These are phyloP conservation scores for Paracorniculantispora psalliotae DNA, from an alignment of 2,329 filamentous ascomycete genomes.

Conservation along the genomic window DNA sequence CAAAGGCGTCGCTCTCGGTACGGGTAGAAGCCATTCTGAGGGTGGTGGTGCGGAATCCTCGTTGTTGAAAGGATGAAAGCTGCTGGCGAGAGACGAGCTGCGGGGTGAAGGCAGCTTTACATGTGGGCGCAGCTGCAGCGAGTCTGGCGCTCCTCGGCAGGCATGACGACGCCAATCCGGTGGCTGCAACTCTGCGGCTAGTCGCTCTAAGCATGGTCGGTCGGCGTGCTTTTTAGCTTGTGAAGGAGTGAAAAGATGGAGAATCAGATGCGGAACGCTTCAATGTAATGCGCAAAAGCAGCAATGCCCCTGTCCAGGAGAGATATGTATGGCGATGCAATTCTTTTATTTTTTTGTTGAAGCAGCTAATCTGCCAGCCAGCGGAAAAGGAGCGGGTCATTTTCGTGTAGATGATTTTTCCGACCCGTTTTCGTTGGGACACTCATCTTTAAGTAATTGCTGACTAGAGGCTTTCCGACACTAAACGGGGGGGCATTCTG, in stretches of 20 bases:
- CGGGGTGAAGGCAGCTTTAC: slow-evolving; percentile 6
- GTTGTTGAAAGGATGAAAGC: slow-evolving; percentile 8
- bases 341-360: slow-evolving; percentile 7
- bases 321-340: not conserved
- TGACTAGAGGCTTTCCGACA: no score
- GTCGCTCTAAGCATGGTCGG: slow-evolving; percentile 6
- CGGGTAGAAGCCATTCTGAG: slow-evolving; percentile 56
- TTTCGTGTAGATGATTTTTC: not conserved
- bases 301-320: not conserved
- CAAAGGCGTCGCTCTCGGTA: slow-evolving; percentile 95
- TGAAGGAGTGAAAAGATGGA: not conserved
- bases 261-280: not conserved
- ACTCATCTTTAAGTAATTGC: no score
- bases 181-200: slow-evolving; percentile 5
- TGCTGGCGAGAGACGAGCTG: not conserved
- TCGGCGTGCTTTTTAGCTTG: not conserved
- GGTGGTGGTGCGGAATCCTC: slow-evolving; percentile 17
- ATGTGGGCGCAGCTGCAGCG: slow-evolving; percentile 11
- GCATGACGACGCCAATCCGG: slow-evolving; percentile 3
- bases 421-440: no score
- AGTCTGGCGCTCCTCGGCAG: slow-evolving; percentile 4
- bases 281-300: slow-evolving; percentile 1
- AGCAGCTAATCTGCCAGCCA: slow-evolving; percentile 1
- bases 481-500: no score
- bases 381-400: not conserved